phyloP scores from a whole-genome alignment of 345 rosid genomes.

The Hypericum perforatum region DNA sequence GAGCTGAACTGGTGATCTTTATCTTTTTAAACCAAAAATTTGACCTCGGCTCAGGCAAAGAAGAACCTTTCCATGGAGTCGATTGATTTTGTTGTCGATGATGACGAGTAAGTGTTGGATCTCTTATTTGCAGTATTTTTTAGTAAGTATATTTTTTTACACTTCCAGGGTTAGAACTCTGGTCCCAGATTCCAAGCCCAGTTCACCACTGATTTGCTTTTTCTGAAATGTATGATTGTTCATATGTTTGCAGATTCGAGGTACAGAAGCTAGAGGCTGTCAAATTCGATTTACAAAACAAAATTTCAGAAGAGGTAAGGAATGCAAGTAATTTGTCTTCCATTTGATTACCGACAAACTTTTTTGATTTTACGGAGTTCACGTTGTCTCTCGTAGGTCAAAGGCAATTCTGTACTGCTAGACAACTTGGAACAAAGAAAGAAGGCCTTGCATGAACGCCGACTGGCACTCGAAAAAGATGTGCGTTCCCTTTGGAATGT shows the following conservation, averaged over 20 bases:
- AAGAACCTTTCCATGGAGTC: conserved; percentile 79
- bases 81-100: conserved; percentile 42
- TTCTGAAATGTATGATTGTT: too few species aligned
- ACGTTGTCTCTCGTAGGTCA: conserved; percentile 31
- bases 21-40: not conserved
- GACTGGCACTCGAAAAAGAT: conserved; percentile 63
- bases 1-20: not conserved
- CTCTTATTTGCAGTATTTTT: too few species aligned
- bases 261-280: conserved; percentile 58
- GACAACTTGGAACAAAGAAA: conserved; percentile 53
- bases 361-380: not conserved
- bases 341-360: conserved; percentile 1
- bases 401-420: conserved; percentile 51
- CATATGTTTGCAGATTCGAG: conserved; percentile 36
- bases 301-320: conserved; percentile 62
- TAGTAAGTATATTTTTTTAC: too few species aligned
- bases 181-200: too few species aligned
- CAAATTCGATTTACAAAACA: conserved; percentile 53
- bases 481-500: conserved; percentile 31
- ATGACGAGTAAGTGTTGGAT: conserved; percentile 48
- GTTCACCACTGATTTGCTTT: too few species aligned
- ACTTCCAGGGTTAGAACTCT: too few species aligned
- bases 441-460: conserved; percentile 50
- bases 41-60: conserved; percentile 45
- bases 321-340: conserved; percentile 1